These are phyloP conservation scores for Cyberlindnera sargentensis DNA, from an alignment of 805 yeast species.

Conservation along the genomic window DNA sequence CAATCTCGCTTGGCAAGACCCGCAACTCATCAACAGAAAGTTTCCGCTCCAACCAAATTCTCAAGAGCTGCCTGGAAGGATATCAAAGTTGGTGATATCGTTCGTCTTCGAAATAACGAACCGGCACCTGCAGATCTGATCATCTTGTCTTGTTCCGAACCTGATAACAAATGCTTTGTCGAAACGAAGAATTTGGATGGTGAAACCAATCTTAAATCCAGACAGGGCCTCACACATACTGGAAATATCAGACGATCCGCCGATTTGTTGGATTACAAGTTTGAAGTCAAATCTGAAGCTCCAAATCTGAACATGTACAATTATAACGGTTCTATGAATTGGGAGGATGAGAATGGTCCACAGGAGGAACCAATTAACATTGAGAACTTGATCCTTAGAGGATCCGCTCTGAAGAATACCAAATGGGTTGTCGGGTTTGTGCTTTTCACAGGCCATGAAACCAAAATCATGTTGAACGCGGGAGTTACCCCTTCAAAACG, in stretches of 20 bases:
- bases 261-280: conserved; percentile 42
- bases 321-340: conserved; percentile 62
- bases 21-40: background rate
- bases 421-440: conserved; percentile 77
- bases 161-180: conserved; percentile 58
- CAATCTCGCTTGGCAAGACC: conserved; percentile 5
- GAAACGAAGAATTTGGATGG: conserved; percentile 83
- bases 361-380: conserved; percentile 52
- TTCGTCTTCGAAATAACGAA: conserved; percentile 64
- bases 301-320: conserved; percentile 72
- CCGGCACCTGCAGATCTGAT: conserved; percentile 75
- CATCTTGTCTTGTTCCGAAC: conserved; percentile 40
- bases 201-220: conserved; percentile 67
- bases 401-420: conserved; percentile 68
- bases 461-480: conserved; percentile 74
- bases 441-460: conserved; percentile 68
- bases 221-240: conserved; percentile 60
- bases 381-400: conserved; percentile 64
- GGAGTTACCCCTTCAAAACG: conserved; percentile 74
- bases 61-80: conserved; percentile 50
- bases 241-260: conserved; percentile 37
- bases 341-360: conserved; percentile 32
- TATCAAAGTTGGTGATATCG: conserved; percentile 65
- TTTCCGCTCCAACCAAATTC: conserved; percentile 18
- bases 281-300: conserved; percentile 71